Percentiles rank a stretch among this genome's conserved stretches.
These are phyloP conservation scores for Pichia terricola DNA, from an alignment of 1,139 yeast species.

Conservation along the genomic window DNA sequence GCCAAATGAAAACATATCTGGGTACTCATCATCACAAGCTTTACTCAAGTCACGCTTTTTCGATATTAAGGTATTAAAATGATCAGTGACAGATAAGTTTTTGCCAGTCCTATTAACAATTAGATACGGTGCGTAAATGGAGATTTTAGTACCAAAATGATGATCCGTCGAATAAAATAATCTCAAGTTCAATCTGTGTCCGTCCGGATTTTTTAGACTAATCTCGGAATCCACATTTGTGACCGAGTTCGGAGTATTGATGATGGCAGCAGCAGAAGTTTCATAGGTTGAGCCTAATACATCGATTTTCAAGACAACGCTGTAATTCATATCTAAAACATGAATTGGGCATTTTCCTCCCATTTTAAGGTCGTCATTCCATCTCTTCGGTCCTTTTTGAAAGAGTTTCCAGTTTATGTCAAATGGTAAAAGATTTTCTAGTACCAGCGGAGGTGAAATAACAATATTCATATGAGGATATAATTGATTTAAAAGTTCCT, in stretches of 20 bases:
- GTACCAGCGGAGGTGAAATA: conserved; percentile 77
- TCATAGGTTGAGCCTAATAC: conserved; percentile 58
- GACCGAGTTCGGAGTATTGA: conserved; percentile 47
- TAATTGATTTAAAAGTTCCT: conserved; percentile 60
- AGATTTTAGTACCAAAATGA: conserved; percentile 50
- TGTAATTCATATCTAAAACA: conserved; percentile 64
- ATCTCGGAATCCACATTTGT: conserved; percentile 22
- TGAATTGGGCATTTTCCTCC: conserved; percentile 71
- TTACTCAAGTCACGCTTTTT: conserved; percentile 15
- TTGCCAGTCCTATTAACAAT: conserved; percentile 73
- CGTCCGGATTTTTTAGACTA: conserved; percentile 41
- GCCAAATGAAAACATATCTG: conserved; percentile 75
- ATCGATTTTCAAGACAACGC: conserved; percentile 49
- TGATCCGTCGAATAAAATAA: conserved; percentile 52
- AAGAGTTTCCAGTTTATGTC: conserved; percentile 69
- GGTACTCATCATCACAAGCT: conserved; percentile 32
- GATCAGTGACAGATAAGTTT: conserved; percentile 51
- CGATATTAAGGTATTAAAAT: conserved; percentile 38
- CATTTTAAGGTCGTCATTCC: conserved; percentile 51
- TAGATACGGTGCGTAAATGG: conserved; percentile 78
- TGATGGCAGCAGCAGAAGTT: conserved; percentile 72
- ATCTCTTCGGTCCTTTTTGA: conserved; percentile 68
- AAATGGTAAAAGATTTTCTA: conserved; percentile 78
- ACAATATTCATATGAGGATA: conserved; percentile 81
- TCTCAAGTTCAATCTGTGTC: conserved; percentile 55